phyloP scores from a whole-genome alignment of 108 stramenopile species.

The Cyclotella distinguenda region DNA sequence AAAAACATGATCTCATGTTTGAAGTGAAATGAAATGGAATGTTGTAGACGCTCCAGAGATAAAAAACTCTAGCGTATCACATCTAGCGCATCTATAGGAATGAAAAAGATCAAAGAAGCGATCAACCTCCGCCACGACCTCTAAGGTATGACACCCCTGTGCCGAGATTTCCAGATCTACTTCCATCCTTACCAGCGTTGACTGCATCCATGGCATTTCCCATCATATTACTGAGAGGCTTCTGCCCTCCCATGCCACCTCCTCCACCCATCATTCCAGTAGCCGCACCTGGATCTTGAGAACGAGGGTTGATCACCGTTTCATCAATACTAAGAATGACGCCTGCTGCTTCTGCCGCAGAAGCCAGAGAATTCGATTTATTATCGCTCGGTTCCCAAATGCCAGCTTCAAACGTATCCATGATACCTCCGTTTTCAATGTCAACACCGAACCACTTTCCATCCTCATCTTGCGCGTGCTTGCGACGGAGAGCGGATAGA shows the following conservation, averaged over 20 bases:
- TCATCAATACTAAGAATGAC: slow-evolving; percentile 98
- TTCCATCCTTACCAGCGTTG: slow-evolving; percentile 72
- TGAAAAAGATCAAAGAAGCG: not conserved
- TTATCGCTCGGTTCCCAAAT: slow-evolving; percentile 99
- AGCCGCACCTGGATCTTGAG: slow-evolving; percentile 84
- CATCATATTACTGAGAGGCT: slow-evolving; percentile 77
- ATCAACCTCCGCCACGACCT: slow-evolving; percentile 59
- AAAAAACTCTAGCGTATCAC: too few species aligned
- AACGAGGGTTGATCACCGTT: slow-evolving; percentile 95
- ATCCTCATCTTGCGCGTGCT: slow-evolving; percentile 83
- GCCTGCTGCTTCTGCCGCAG: slow-evolving; percentile 97
- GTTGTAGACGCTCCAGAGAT: too few species aligned
- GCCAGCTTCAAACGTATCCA: slow-evolving; percentile 91
- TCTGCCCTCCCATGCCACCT: slow-evolving; percentile 54
- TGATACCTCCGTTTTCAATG: slow-evolving; percentile 91
- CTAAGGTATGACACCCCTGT: slow-evolving; percentile 87
- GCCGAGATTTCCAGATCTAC: slow-evolving; percentile 76
- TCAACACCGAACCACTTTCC: slow-evolving; percentile 97
- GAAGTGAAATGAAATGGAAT: too few species aligned
- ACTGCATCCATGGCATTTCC: slow-evolving; percentile 86
- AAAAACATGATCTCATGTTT: too few species aligned
- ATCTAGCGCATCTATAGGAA: too few species aligned
- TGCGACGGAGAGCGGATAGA: slow-evolving; percentile 89
- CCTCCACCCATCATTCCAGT: slow-evolving; percentile 63
- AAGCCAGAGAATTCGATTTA: slow-evolving; percentile 90